Base-by-base conservation (phyloP, 345 rosid genomes). In the Fremontodendron californicum region DNA sequence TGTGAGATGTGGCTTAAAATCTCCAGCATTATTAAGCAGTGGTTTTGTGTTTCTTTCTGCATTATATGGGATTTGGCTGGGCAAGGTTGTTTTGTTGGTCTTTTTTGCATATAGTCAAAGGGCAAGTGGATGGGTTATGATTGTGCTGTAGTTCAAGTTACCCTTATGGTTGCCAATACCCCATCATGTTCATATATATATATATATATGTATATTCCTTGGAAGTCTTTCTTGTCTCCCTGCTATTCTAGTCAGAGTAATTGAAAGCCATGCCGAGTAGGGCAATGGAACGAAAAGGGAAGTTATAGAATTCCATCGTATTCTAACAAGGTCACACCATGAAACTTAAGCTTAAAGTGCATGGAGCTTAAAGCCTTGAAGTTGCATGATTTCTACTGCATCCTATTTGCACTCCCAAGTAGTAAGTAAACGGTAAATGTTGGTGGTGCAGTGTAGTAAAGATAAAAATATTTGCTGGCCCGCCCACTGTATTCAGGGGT, bases 61-160 rank as follows among this genome's bases (percentile, higher is more conserved):
- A 4, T 43, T 60, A 48, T 70, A 55, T 81, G 84, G 63, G 78
- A n/a, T n/a, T n/a, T 51, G 70, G n/a, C n/a, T 72, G 87, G 87
- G 81, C 83, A 80, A 80, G 87, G 82, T 80, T 80, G 42, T 81
- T n/a, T 70, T 78, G 27, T 51, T 70, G 46, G 23, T 75, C 1
- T n/a, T 49, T 55, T 73, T 64, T 74, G 88, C 89, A 76, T 84
- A 82, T 84, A 80, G 88, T 82, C 76, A n/a, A 54, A 81, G 74
- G 63, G 80, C 83, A 68, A 79, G 80, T 70, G 43, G 77, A 71
- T 55, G 83, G 76, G 72, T 80, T 75, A 65, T 62, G 78, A 78
- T 78, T 80, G 58, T 27, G 79, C 57, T 83, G 87, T 83, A 78
- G 78, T 78, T 79, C 68, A 23, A 45, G 78, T 67, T 65, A 9